A percentile compares a stretch with the other conserved stretches of the same genome.
phyloP scores from a whole-genome alignment of 805 yeast genomes.

The Ogataea nakhonphanomensis region DNA sequence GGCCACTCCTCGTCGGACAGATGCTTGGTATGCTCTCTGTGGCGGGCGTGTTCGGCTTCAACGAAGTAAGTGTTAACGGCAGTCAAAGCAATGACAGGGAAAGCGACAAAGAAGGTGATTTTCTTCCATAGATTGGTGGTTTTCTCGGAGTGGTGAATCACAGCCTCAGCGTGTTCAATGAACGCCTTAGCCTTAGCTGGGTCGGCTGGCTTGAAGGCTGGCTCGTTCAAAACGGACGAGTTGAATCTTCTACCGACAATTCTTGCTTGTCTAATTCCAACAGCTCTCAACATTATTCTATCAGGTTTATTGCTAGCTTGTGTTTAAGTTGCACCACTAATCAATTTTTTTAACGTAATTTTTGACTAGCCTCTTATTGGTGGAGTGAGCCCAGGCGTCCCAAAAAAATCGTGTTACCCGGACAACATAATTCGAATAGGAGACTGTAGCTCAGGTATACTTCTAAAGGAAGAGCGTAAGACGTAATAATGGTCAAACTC shows the following conservation, averaged over 20 bases:
- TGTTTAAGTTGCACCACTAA: slow-evolving; percentile 10
- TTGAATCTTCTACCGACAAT: slow-evolving; percentile 33
- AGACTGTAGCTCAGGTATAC: neutral
- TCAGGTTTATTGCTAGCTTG: slow-evolving; percentile 3
- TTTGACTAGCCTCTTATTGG: slow-evolving; percentile 9
- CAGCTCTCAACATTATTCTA: slow-evolving; percentile 42
- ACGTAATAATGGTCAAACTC: no score
- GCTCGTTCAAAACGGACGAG: slow-evolving; percentile 30
- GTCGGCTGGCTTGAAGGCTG: slow-evolving; percentile 49
- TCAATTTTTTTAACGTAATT: slow-evolving; percentile 4
- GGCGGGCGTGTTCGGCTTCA: slow-evolving; percentile 88
- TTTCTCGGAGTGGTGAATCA: slow-evolving; percentile 73
- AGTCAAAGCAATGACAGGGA: slow-evolving; percentile 75
- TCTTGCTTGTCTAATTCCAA: slow-evolving; percentile 31
- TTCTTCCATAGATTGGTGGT: slow-evolving; percentile 84
- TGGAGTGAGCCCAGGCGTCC: slow-evolving; percentile 1
- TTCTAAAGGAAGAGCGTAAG: no score
- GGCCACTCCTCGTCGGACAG: slow-evolving; percentile 93
- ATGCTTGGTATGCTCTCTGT: slow-evolving; percentile 72
- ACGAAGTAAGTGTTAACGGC: slow-evolving; percentile 77
- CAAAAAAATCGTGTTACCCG: neutral
- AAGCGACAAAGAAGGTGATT: slow-evolving; percentile 72
- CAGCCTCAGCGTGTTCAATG: slow-evolving; percentile 56
- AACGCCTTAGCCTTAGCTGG: slow-evolving; percentile 70
- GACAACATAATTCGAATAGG: neutral